Conservation (phyloP, 1,284 basidiomycete species). For the Neonothopanus nambi region DNA sequence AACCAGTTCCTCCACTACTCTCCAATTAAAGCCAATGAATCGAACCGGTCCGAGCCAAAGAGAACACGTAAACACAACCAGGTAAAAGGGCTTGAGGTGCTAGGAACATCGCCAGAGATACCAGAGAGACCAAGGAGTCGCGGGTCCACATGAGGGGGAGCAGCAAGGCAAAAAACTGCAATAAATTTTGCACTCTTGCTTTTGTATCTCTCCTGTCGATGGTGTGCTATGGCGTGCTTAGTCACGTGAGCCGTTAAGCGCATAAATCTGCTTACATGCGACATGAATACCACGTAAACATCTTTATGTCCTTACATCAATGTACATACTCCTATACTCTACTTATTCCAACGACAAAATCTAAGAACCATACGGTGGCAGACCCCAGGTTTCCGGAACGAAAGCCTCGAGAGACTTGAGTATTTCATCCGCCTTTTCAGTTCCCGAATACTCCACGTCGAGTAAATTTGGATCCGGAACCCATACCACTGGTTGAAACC, state of each 20-base stretch:
- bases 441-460: conserved; percentile 44
- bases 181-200: not conserved
- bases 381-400: conserved; percentile 72
- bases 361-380: conserved; percentile 57
- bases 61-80: not conserved
- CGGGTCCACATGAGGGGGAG: not conserved
- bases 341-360: conserved; percentile 2
- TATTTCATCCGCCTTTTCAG: conserved; percentile 53
- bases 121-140: not conserved
- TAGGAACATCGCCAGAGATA: not conserved
- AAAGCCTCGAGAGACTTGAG: conserved; percentile 66
- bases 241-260: conserved; percentile 29
- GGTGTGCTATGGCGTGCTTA: conserved; percentile 46
- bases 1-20: too few relatives aligned
- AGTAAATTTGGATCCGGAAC: conserved; percentile 70
- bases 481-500: conserved; percentile 60
- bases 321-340: not conserved
- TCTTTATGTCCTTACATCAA: not conserved
- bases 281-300: not conserved
- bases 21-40: too few relatives aligned
- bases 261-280: not conserved
- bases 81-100: too few relatives aligned
- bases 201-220: conserved; percentile 37
- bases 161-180: not conserved
- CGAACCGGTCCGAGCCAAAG: not conserved